Evolutionary conservation across 495 filamentous ascomycete species (phyloP), one percentile per base, ranked within the genome.

Genomic region (Pyrenula massariospora): DNA sequence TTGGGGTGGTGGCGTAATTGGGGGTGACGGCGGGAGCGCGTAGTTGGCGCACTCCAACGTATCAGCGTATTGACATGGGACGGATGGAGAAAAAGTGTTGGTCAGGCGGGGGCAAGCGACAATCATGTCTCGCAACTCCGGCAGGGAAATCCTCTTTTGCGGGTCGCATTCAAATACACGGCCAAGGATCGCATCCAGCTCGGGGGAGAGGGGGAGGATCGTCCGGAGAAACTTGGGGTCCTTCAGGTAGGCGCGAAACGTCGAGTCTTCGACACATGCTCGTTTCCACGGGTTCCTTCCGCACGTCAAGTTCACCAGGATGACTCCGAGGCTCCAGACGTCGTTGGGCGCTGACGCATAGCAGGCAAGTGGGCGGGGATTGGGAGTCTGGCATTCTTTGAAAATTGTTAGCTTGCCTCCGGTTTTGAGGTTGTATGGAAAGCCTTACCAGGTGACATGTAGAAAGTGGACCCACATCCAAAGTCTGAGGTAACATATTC

Each of bases 221-320:
- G 91, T 86, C 73, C 87, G 85, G 54, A 99, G 77, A 73, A 97
- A 97, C 61, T 83, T 85, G 48, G 81, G 84, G 67, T 91, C 89
- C 76, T 84, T 86, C 59, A 88, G 76, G 68, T 87, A 99, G 25
- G 92, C 93, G 66, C 85, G 84, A 79, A 96, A 99, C 22, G 94
- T 97, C 60, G 91, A 89, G 71, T 99, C 94, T 65, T 95, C 89
- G 60, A 83, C 70, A 11, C 88, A 94, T 54, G 93, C 94, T 58
- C 91, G 84, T 72, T 96, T 97, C 93, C 93, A 99, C 59, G 93
- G 93, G 71, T 99, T 99, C 62, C 94, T 88, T 66, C 93, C 92
- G 77, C 93, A 97, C 58, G 91, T 94, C 56, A 99, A 80, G 70
- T 99, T 99, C 58, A 99, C 89, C 58, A 99, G 77, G 69, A 99